These are phyloP conservation scores for Calonectria henricotiae DNA, from an alignment of 2,329 filamentous ascomycete genomes.

Conservation along the genomic window DNA sequence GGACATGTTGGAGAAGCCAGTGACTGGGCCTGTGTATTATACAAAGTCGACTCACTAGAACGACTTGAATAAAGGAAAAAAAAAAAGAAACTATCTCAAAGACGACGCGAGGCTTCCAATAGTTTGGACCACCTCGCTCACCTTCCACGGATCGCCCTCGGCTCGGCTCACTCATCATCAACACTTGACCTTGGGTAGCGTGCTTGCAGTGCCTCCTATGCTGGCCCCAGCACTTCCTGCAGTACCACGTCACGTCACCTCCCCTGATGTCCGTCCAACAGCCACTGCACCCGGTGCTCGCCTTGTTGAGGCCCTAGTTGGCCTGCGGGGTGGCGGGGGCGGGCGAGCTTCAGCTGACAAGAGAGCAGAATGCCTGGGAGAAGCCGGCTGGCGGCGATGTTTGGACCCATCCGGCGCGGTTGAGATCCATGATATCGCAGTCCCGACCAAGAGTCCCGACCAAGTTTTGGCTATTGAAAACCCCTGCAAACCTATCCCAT, in stretches of 20 bases:
- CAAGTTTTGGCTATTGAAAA: constrained; percentile 8
- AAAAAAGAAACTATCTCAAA: neutral
- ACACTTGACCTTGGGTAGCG: constrained; percentile 35
- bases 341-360: constrained; percentile 6
- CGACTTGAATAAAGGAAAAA: neutral
- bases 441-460: constrained; percentile 34
- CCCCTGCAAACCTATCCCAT: constrained; percentile 36
- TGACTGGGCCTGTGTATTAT: neutral
- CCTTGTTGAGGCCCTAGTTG: constrained; percentile 20
- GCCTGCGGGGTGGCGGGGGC: neutral
- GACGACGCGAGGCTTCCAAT: constrained; percentile 21
- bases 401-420: constrained; percentile 37
- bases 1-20: neutral
- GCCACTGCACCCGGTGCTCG: constrained; percentile 28
- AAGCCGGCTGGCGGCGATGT: constrained; percentile 35
- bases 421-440: constrained; percentile 40
- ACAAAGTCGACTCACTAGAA: neutral
- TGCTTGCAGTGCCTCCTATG: constrained; percentile 43
- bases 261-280: constrained; percentile 40
- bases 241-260: constrained; percentile 43
- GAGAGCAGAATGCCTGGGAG: constrained; percentile 29
- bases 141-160: constrained; percentile 27
- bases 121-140: constrained; percentile 19
- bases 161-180: constrained; percentile 42
- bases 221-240: constrained; percentile 44